These are phyloP conservation scores for Copromyces sp. DNA, from an alignment of 495 filamentous ascomycete genomes.

Conservation along the genomic window DNA sequence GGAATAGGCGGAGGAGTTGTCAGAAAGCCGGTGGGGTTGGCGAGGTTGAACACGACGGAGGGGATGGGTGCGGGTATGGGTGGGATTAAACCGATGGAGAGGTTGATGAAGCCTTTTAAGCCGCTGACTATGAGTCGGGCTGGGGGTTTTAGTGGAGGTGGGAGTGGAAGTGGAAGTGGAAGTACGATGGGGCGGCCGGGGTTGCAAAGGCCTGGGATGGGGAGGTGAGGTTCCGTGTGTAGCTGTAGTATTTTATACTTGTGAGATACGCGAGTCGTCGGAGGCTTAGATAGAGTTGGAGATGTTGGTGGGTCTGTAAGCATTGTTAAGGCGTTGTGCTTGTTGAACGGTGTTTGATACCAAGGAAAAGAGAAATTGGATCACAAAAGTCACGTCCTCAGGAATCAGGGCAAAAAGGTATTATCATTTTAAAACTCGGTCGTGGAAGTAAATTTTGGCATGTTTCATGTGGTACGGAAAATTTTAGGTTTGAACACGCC, in stretches of 20 bases:
- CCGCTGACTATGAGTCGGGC: conserved; percentile 32
- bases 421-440: not conserved
- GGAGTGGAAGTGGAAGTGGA: not conserved
- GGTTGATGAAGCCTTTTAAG: conserved; percentile 37
- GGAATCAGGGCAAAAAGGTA: not conserved
- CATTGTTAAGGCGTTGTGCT: not conserved
- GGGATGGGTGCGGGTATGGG: conserved; percentile 17
- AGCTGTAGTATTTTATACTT: too few species aligned
- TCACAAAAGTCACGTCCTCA: not conserved
- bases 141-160: not conserved
- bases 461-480: not conserved
- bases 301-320: not conserved
- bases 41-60: not conserved
- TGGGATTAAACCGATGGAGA: conserved; percentile 30
- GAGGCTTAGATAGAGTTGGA: too few species aligned
- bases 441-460: not conserved
- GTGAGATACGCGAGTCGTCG: not conserved
- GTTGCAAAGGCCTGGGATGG: not conserved
- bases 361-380: not conserved
- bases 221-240: not conserved
- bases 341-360: not conserved
- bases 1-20: not conserved
- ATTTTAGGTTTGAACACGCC: not conserved
- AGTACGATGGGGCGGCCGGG: not conserved
- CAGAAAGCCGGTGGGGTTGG: not conserved